Conservation (phyloP, 352 stramenopile genomes). For the Peronospora farinosa region DNA sequence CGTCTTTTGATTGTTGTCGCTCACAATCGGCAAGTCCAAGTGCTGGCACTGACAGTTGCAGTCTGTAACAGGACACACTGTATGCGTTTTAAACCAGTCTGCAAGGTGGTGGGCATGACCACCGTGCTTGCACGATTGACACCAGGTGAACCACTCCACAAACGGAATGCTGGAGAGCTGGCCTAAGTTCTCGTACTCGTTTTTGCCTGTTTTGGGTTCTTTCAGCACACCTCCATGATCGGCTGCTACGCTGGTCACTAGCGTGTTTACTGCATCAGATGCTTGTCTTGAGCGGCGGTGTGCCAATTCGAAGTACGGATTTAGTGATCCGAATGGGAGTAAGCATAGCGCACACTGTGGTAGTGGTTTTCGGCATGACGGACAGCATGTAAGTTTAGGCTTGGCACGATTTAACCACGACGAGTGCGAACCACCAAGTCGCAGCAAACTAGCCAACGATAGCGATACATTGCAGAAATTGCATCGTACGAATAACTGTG, state of each 20-base stretch:
- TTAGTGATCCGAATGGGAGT: constrained; percentile 89
- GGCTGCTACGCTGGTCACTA: constrained; percentile 25
- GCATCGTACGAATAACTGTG: constrained; percentile 91
- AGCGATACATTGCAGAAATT: constrained; percentile 92
- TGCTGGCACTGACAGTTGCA: constrained; percentile 89
- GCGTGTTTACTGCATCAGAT: constrained; percentile 39
- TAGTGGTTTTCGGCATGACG: constrained; percentile 90
- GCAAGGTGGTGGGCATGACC: constrained; percentile 91
- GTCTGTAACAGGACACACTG: constrained; percentile 88
- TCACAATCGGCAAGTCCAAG: constrained; percentile 59
- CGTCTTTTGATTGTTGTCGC: constrained; percentile 44
- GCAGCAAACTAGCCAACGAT: constrained; percentile 83
- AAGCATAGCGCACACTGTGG: constrained; percentile 91
- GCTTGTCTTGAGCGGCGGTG: constrained; percentile 65
- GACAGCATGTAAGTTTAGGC: constrained; percentile 87
- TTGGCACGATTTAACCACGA: constrained; percentile 86
- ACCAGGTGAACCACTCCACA: constrained; percentile 94
- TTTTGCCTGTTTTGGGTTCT: constrained; percentile 43
- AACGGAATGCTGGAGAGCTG: constrained; percentile 91
- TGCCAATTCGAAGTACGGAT: constrained; percentile 93
- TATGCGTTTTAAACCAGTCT: constrained; percentile 90
- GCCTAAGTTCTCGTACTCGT: constrained; percentile 77
- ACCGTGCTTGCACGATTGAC: constrained; percentile 85
- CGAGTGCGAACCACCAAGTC: constrained; percentile 85
- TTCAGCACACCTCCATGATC: constrained; percentile 42